Conservation (phyloP, 352 stramenopile genomes). For the Globisporangium uncinulatum region DNA sequence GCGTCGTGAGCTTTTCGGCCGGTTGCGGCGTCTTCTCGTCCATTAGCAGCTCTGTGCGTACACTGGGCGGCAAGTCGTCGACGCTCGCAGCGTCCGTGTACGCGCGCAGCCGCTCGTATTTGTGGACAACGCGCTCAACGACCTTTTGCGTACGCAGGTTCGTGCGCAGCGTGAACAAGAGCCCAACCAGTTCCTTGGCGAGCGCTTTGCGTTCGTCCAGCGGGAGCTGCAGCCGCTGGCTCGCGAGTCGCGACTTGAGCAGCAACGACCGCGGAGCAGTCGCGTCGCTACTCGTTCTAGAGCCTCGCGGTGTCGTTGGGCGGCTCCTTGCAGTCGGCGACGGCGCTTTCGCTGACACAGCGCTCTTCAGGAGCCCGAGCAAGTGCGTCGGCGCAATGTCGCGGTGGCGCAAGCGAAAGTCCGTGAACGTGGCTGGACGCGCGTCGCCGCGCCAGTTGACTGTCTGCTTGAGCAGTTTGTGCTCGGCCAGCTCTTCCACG, state of each 20-base stretch:
- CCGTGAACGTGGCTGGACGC: conserved; percentile 55
- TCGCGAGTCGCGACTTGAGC: conserved; percentile 38
- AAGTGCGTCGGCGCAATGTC: conserved; percentile 64
- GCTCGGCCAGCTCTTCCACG: conserved; percentile 57
- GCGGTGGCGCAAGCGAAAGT: conserved; percentile 70
- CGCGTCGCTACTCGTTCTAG: neutral
- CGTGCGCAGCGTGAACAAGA: conserved; percentile 32
- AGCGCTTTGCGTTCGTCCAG: conserved; percentile 35
- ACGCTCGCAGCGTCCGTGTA: conserved; percentile 41
- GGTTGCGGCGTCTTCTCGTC: conserved; percentile 1
- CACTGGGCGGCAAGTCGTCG: conserved; percentile 43
- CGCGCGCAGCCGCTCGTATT: conserved; percentile 60
- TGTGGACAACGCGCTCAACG: conserved; percentile 64
- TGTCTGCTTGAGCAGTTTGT: conserved; percentile 45
- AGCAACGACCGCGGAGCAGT: conserved; percentile 37
- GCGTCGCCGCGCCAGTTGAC: conserved; percentile 61
- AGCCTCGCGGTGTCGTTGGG: conserved; percentile 2
- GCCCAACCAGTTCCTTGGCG: conserved; percentile 47
- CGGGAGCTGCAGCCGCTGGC: conserved; percentile 26
- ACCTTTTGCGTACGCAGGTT: conserved; percentile 45
- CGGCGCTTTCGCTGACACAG: conserved; percentile 1
- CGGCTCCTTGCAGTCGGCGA: conserved; percentile 15
- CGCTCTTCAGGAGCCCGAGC: conserved; percentile 42
- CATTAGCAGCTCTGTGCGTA: conserved; percentile 33
- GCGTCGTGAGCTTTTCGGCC: conserved; percentile 31